Evolutionary conservation across 2,329 filamentous ascomycete species (phyloP), one percentile per base, ranked within the genome.

Genomic region (Sporothrix humicola): DNA sequence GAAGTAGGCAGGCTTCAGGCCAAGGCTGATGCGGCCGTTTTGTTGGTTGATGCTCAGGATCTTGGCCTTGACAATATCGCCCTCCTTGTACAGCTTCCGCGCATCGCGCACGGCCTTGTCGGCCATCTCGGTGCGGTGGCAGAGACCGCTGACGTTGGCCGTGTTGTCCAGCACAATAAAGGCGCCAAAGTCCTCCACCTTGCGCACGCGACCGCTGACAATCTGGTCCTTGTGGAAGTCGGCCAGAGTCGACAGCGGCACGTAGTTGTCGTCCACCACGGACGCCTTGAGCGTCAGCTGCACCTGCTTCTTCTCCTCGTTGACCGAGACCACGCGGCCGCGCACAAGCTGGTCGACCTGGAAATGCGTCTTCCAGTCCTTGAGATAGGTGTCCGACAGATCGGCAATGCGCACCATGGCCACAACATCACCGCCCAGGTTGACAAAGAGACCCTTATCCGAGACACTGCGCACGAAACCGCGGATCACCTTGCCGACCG

Each of bases 331-430:
- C 74, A 99, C 87, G 76, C 95, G 93, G 70, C 94, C 96, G 82
- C 92, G 94, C 72, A 99, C 94, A 6, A 99, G 87, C 82, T 98
- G 94, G 78, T 97, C 94, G 66, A 95, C 84, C 78, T 96, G 91
- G 83, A 95, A 98, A 61, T 91, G 86, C 50, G 93, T 89, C 83
- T 97, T 97, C 96, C 96, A 99, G 75, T 98, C 93, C 82, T 98
- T 98, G 78, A 99, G 84, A 81, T 91, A 99, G 8, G 89, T 88
- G 80, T 99, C 96, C 0, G 95, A 97, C 15, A 99, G 87, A 80
- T 98, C 95, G 10, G 92, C 89, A 71, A 98, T 91, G 77, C 93
- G 92, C 66, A 97, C 92, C 78, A 95, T 92, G 0, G 91, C 95
- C 69, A 92, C 93, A 20, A 97, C 87, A 76, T 92, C 90, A 20